Evolutionary conservation across 2,329 filamentous ascomycete genomes (phyloP), one percentile per base, ranked within the genome.

Genomic region (Cladorrhinum sp.): DNA sequence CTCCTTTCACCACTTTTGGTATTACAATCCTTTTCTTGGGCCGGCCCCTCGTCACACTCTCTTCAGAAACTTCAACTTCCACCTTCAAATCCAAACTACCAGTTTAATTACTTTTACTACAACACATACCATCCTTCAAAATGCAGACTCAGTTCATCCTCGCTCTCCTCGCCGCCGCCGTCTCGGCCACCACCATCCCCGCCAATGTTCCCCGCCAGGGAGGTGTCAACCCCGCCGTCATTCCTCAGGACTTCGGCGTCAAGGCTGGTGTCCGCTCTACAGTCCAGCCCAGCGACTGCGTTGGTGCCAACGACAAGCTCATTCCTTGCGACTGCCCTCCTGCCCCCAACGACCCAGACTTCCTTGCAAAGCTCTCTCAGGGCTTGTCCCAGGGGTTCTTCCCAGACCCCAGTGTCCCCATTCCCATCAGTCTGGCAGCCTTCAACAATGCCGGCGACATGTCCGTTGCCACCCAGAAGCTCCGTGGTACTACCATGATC

Each of bases 261-360:
- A 58, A 49, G 12, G 61, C 62, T 45, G 62, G 62, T 32, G 32
- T 54, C 18, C 18, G n/a, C 20, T 59, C 60, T 41, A 48, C 57
- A 7, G 36, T 62, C 18, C 59, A 60, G 22, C 27, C 50, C 13
- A 58, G 57, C 32, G 55, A 32, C 52, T 66, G 64, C 50, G 49
- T n/a, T 4, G 62, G 62, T 25, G 62, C 59, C 59, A 61, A 61
- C 56, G 54, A 63, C 54, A 59, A 57, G 55, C 62, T 55, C 12
- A 67, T 67, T 45, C 64, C 64, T 7, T 66, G 63, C 59, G 49
- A 52, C 56, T 67, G 66, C 62, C 65, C 65, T 29, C 64, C 66
- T 1, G 55, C 55, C 1, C 58, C 61, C 7, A 56, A 58, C 49
- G 61, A 63, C 58, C 61, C 66, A 8, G 53, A 56, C 8, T 66